Evolutionary conservation across 208 protist species (phyloP).

Genomic region (Trypanosoma scelopori): DNA sequence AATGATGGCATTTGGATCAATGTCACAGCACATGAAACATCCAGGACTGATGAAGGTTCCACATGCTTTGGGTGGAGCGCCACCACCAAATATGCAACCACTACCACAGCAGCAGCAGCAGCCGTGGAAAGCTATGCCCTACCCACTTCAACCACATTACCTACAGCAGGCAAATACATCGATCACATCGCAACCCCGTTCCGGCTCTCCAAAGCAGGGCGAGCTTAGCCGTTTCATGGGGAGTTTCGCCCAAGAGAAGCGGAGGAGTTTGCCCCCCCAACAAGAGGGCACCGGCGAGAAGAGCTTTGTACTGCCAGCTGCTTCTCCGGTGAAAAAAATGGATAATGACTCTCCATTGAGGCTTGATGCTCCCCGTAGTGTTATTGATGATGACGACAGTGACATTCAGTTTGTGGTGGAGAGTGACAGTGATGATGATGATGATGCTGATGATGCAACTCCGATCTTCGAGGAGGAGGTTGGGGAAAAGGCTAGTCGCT

Average conservation of each 20-base stretch:
- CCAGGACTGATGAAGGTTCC: not conserved
- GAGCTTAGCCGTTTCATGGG: no score
- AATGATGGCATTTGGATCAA: not conserved
- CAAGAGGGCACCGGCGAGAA: not conserved
- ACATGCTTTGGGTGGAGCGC: not conserved
- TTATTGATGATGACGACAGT: slow-evolving; percentile 8
- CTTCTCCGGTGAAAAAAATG: not conserved
- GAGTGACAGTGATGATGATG: not conserved
- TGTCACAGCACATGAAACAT: not conserved
- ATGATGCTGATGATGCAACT: not conserved
- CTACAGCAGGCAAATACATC: not conserved
- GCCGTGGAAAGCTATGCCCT: not conserved
- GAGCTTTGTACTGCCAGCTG: not conserved
- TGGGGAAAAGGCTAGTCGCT: not conserved
- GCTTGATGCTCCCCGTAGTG: slow-evolving; percentile 7
- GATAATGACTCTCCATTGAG: not conserved
- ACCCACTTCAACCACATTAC: not conserved
- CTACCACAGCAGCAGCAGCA: not conserved
- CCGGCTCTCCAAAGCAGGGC: not conserved
- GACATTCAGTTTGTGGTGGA: slow-evolving; percentile 26
- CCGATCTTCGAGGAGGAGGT: not conserved
- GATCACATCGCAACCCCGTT: not conserved
- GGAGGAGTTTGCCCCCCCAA: not conserved
- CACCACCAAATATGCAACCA: not conserved
- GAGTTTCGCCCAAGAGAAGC: not conserved